phyloP scores from a whole-genome alignment of 805 yeast species.

The Nakazawaea populi region DNA sequence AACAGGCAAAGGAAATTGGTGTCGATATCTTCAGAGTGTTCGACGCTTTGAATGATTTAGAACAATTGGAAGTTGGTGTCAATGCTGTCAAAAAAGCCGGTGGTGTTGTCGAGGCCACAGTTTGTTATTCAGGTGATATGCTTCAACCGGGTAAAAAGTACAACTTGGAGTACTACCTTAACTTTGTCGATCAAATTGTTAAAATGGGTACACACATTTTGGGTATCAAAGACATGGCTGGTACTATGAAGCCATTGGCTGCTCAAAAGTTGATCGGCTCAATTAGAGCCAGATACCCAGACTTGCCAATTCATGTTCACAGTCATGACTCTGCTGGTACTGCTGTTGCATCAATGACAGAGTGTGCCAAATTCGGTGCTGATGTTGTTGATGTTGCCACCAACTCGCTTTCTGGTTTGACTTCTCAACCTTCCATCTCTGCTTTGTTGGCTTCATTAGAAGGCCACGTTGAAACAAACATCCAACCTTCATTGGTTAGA shows the following conservation, averaged over 20 bases:
- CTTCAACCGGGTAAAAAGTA: slow-evolving; percentile 92
- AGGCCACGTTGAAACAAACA: slow-evolving; percentile 74
- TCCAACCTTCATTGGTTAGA: slow-evolving; percentile 61
- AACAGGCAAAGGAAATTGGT: slow-evolving; percentile 92
- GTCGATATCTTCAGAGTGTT: slow-evolving; percentile 97
- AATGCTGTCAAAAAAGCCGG: slow-evolving; percentile 98
- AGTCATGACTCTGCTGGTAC: slow-evolving; percentile 99
- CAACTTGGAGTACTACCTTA: slow-evolving; percentile 83
- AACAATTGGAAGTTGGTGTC: slow-evolving; percentile 94
- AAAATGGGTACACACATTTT: slow-evolving; percentile 92
- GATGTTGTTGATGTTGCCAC: slow-evolving; percentile 97
- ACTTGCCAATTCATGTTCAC: slow-evolving; percentile 96
- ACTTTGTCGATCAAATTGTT: slow-evolving; percentile 77
- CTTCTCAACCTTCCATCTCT: slow-evolving; percentile 95
- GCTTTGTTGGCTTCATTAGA: slow-evolving; percentile 91
- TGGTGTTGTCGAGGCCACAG: slow-evolving; percentile 97
- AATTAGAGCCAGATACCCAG: slow-evolving; percentile 82
- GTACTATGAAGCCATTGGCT: slow-evolving; percentile 94
- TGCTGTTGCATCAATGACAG: slow-evolving; percentile 95
- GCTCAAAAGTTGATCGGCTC: slow-evolving; percentile 76
- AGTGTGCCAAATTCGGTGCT: slow-evolving; percentile 93
- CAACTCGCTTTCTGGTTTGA: slow-evolving; percentile 96
- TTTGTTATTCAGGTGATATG: slow-evolving; percentile 99
- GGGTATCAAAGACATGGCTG: slow-evolving; percentile 99
- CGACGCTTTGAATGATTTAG: slow-evolving; percentile 95